Conservation (phyloP, 805 yeast genomes). For the Lachancea mirantina region DNA sequence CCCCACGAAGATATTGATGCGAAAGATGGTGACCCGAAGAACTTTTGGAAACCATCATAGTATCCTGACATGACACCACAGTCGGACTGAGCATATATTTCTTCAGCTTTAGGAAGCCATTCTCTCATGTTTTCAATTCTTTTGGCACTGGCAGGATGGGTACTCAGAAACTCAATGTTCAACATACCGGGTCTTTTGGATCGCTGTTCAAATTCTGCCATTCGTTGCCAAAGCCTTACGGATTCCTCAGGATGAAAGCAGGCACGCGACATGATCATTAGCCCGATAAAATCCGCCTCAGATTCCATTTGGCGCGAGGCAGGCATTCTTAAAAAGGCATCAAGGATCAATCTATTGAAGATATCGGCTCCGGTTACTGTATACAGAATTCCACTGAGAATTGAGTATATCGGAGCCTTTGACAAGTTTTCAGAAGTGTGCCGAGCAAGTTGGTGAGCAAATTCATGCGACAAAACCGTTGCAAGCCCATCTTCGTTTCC, state of each 20-base stretch:
- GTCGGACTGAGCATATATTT: constrained; percentile 26
- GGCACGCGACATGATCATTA: constrained; percentile 84
- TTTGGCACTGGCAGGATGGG: constrained; percentile 81
- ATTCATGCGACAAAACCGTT: constrained; percentile 89
- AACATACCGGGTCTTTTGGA: constrained; percentile 16
- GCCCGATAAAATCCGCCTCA: constrained; percentile 93
- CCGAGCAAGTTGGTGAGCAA: constrained; percentile 89
- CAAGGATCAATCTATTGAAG: constrained; percentile 46
- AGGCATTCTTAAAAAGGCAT: constrained; percentile 63
- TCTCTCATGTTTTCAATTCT: constrained; percentile 60
- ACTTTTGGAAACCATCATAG: constrained; percentile 17
- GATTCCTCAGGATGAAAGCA: constrained; percentile 79
- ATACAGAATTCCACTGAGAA: constrained; percentile 46
- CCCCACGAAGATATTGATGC: constrained; percentile 6
- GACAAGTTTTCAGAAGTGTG: constrained; percentile 83
- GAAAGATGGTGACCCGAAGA: constrained; percentile 9
- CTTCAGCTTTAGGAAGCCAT: constrained; percentile 54
- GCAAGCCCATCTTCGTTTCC: constrained; percentile 85
- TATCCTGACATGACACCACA: constrained; percentile 18
- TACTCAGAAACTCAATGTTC: constrained; percentile 61
- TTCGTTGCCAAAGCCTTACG: constrained; percentile 72
- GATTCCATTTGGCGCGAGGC: constrained; percentile 90
- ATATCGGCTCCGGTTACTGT: constrained; percentile 53
- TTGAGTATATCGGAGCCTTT: constrained; percentile 61
- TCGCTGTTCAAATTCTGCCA: constrained; percentile 48